These are phyloP conservation scores for Tilletiopsis washingtonensis DNA, from an alignment of 1,284 basidiomycete species.

Conservation along the genomic window DNA sequence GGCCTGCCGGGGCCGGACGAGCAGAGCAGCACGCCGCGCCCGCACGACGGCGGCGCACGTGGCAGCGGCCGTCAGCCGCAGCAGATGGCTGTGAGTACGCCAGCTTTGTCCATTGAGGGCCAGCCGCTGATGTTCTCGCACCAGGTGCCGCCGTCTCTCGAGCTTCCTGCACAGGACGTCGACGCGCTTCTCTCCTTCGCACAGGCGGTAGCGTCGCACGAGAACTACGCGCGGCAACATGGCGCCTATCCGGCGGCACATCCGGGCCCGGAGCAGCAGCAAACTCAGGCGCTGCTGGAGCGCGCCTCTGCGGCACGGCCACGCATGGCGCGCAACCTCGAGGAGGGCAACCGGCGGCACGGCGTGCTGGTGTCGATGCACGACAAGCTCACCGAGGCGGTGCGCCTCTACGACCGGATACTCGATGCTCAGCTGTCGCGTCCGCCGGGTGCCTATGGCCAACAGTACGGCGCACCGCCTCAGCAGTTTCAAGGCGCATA, in stretches of 20 bases:
- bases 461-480: background rate
- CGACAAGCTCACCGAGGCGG: conserved; percentile 80
- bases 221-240: conserved; percentile 19
- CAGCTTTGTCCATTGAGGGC: no score
- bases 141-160: conserved; percentile 26
- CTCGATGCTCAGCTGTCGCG: conserved; percentile 66
- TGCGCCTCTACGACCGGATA: conserved; percentile 78
- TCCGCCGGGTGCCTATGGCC: conserved; percentile 1
- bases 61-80: no score
- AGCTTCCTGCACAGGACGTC: conserved; percentile 35
- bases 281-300: conserved; percentile 62
- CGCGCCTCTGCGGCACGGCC: conserved; percentile 73
- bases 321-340: conserved; percentile 73
- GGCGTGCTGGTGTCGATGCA: conserved; percentile 84
- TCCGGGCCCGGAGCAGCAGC: conserved; percentile 8
- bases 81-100: no score
- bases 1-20: conserved; percentile 7
- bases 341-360: conserved; percentile 79
- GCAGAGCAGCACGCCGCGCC: conserved; percentile 2
- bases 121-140: no score
- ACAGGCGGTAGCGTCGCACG: conserved; percentile 30
- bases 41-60: background rate
- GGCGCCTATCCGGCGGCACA: conserved; percentile 3
- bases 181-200: conserved; percentile 43
- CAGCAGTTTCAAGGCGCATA: background rate